Conservation (phyloP, 2,329 filamentous ascomycete species). For the Colletotrichum costaricense region DNA sequence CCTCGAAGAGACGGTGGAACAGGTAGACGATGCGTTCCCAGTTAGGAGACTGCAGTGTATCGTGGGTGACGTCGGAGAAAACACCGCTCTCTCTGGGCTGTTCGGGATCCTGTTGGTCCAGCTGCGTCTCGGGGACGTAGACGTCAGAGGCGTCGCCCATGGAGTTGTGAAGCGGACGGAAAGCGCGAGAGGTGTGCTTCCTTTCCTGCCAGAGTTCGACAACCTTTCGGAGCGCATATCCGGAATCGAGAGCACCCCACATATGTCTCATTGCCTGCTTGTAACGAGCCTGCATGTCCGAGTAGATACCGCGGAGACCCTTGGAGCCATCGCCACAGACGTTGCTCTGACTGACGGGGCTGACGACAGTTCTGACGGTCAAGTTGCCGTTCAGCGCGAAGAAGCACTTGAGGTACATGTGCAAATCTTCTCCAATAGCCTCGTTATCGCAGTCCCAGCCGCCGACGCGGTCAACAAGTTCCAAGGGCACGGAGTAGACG, state of each 20-base stretch:
- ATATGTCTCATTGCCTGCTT: constrained; percentile 80
- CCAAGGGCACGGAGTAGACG: constrained; percentile 77
- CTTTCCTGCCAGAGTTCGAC: constrained; percentile 68
- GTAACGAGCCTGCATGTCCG: constrained; percentile 74
- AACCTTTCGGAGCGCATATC: constrained; percentile 70
- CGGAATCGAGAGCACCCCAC: constrained; percentile 79
- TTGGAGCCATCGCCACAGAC: constrained; percentile 69
- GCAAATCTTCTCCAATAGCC: constrained; percentile 80
- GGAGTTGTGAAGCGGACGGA: constrained; percentile 66
- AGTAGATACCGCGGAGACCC: constrained; percentile 63
- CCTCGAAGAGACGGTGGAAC: constrained; percentile 77
- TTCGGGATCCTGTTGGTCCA: constrained; percentile 52
- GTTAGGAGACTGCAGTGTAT: constrained; percentile 61
- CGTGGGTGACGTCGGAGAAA: constrained; percentile 65
- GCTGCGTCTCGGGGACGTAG: constrained; percentile 60
- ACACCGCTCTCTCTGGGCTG: constrained; percentile 59
- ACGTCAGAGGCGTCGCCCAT: constrained; percentile 57
- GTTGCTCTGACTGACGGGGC: constrained; percentile 79
- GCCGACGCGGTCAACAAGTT: constrained; percentile 74
- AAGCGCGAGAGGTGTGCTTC: constrained; percentile 65
- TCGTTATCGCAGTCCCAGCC: constrained; percentile 79
- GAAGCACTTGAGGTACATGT: constrained; percentile 85
- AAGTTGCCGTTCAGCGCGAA: constrained; percentile 78
- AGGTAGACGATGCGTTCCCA: constrained; percentile 69
- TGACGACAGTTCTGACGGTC: constrained; percentile 71